A percentile compares a stretch with the other conserved stretches of the same genome.
These are phyloP conservation scores for Periglandula ipomoeae DNA, from an alignment of 2,329 filamentous ascomycete species.

Conservation along the genomic window DNA sequence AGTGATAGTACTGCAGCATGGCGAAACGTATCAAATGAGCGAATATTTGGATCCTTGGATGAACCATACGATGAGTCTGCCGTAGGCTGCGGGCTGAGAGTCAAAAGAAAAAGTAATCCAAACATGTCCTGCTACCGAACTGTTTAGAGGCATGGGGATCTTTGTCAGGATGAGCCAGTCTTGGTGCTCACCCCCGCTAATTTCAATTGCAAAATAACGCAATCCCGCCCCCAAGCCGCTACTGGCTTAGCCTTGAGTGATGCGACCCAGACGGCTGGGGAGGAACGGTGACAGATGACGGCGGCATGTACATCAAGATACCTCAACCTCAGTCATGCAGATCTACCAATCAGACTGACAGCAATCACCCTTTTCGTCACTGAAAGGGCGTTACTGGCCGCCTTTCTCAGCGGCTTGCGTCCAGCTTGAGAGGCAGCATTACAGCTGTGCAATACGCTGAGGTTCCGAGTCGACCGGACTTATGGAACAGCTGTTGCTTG, in stretches of 20 bases:
- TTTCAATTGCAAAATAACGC: constrained; percentile 12
- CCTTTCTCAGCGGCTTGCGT: neutral
- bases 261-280: constrained; percentile 7
- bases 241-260: constrained; percentile 12
- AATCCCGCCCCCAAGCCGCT: constrained; percentile 14
- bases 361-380: neutral
- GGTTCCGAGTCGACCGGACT: too few relatives aligned
- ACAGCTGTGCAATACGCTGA: too few relatives aligned
- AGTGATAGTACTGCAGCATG: too few relatives aligned
- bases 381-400: too few relatives aligned
- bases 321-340: constrained; percentile 5
- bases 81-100: too few relatives aligned
- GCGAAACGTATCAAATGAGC: too few relatives aligned
- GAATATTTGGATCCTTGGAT: too few relatives aligned
- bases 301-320: constrained; percentile 13
- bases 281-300: constrained; percentile 14
- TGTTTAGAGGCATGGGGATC: neutral
- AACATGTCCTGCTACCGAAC: neutral
- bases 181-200: constrained; percentile 1
- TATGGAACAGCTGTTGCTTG: too few relatives aligned
- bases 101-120: too few relatives aligned
- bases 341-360: neutral
- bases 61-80: too few relatives aligned
- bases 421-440: neutral
- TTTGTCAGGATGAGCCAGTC: neutral